Evolutionary conservation across 805 yeast genomes (phyloP).

Genomic region (Starmerella gropengiesseri): DNA sequence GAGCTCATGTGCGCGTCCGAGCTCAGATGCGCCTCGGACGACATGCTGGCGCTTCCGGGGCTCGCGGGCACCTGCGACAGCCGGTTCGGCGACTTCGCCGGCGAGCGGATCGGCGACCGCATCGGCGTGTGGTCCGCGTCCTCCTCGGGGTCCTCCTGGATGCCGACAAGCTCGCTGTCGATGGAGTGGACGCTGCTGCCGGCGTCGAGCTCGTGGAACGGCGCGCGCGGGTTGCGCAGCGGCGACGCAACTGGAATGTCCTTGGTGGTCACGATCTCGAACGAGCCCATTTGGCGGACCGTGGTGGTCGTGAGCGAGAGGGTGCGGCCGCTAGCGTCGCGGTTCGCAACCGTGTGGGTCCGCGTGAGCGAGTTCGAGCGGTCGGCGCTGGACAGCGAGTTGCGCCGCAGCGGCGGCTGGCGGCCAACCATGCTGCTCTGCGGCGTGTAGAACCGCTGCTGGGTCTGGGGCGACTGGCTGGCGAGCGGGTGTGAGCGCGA

Average conservation of each 20-base stretch:
- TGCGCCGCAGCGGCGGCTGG: conserved; percentile 12
- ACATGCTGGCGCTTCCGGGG: not conserved
- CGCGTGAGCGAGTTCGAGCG: conserved; percentile 26
- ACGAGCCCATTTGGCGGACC: conserved; percentile 30
- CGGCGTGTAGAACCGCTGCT: not conserved
- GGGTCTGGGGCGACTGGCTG: conserved; percentile 5
- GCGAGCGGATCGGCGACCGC: conserved; percentile 4
- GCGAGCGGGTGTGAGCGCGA: conserved; percentile 13
- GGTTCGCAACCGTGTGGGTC: conserved; percentile 25
- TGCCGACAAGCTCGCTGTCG: conserved; percentile 21
- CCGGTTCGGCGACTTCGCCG: not conserved
- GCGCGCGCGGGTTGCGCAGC: conserved; percentile 8
- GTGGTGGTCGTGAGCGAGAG: conserved; percentile 32
- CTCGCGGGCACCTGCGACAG: not conserved
- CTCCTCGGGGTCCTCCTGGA: conserved; percentile 18
- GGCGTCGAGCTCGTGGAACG: conserved; percentile 4
- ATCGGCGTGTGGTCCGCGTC: conserved; percentile 4
- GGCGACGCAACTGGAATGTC: conserved; percentile 21
- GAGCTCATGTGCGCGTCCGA: not conserved
- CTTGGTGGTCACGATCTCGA: conserved; percentile 29
- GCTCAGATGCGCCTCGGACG: not conserved
- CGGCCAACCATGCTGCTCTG: not conserved
- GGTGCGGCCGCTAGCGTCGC: conserved; percentile 28
- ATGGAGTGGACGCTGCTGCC: conserved; percentile 17
- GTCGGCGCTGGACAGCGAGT: conserved; percentile 14